These are phyloP conservation scores for Otatea glauca DNA, from an alignment of 176 grass and related monocot genomes.

Conservation along the genomic window DNA sequence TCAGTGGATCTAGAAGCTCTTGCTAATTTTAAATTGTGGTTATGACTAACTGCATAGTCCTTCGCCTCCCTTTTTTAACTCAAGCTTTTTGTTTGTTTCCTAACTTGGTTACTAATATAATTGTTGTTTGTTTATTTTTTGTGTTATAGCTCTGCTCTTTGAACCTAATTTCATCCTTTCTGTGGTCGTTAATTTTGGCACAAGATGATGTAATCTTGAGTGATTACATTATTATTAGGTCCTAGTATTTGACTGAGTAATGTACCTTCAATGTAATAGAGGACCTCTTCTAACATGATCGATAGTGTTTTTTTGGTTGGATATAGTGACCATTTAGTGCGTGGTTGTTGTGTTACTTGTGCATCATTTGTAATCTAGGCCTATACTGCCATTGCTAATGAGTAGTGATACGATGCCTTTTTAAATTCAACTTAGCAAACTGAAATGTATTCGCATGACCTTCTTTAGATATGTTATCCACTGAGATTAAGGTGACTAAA, in stretches of 20 bases:
- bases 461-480: slow-evolving; percentile 15
- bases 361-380: slow-evolving; percentile 31
- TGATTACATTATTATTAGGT: slow-evolving; percentile 15
- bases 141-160: slow-evolving; percentile 34
- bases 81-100: slow-evolving; percentile 25
- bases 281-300: not conserved
- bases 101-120: slow-evolving; percentile 26
- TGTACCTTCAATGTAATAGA: slow-evolving; percentile 7
- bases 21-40: slow-evolving; percentile 30
- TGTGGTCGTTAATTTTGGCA: slow-evolving; percentile 9
- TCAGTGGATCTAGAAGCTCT: slow-evolving; percentile 39
- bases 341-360: not conserved
- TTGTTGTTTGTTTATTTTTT: slow-evolving; percentile 14
- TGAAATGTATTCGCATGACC: slow-evolving; percentile 14
- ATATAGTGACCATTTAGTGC: not conserved
- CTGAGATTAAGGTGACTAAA: not conserved
- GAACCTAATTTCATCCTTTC: slow-evolving; percentile 39
- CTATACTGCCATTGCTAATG: not conserved
- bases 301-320: not conserved
- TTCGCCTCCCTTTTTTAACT: slow-evolving; percentile 31
- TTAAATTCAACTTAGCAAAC: slow-evolving; percentile 15
- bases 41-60: slow-evolving; percentile 8
- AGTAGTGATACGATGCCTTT: not conserved
- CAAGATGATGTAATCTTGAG: not conserved
- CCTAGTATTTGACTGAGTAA: slow-evolving; percentile 19